Evolutionary conservation across 1,284 basidiomycete species (phyloP).

Genomic region (Neotropicomus parvogracilis): DNA sequence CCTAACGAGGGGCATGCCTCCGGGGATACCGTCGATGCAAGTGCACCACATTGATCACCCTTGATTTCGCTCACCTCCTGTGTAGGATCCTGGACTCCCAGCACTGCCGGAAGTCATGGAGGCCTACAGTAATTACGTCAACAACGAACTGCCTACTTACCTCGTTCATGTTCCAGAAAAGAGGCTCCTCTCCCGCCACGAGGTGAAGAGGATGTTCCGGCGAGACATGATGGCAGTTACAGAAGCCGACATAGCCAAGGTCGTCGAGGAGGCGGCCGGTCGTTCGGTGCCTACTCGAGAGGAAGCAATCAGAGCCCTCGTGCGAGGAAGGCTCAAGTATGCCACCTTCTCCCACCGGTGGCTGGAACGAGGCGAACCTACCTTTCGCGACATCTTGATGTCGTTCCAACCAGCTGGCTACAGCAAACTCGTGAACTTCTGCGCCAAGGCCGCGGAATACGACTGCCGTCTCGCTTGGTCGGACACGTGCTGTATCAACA

Average conservation of each 20-base stretch:
- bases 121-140: slow-evolving; percentile 21
- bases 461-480: slow-evolving; percentile 31
- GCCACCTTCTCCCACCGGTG: slow-evolving; percentile 55
- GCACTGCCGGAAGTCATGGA: slow-evolving; percentile 28
- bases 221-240: slow-evolving; percentile 26
- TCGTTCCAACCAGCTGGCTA: slow-evolving; percentile 31
- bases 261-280: slow-evolving; percentile 35
- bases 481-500: slow-evolving; percentile 32
- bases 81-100: slow-evolving; percentile 18
- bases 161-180: slow-evolving; percentile 29
- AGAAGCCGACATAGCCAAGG: slow-evolving; percentile 24
- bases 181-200: slow-evolving; percentile 30
- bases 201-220: slow-evolving; percentile 31
- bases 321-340: slow-evolving; percentile 53
- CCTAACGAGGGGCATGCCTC: slow-evolving; percentile 6
- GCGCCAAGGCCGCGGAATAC: slow-evolving; percentile 26
- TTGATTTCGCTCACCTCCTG: slow-evolving; percentile 2
- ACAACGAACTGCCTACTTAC: slow-evolving; percentile 32
- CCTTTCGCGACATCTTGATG: slow-evolving; percentile 45
- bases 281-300: slow-evolving; percentile 40
- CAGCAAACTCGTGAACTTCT: slow-evolving; percentile 27
- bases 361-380: slow-evolving; percentile 62
- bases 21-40: slow-evolving; percentile 13
- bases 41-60: neutral
- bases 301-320: slow-evolving; percentile 25